Evolutionary conservation across 495 filamentous ascomycete species (phyloP).

Genomic region (Penicillium pancosmium): DNA sequence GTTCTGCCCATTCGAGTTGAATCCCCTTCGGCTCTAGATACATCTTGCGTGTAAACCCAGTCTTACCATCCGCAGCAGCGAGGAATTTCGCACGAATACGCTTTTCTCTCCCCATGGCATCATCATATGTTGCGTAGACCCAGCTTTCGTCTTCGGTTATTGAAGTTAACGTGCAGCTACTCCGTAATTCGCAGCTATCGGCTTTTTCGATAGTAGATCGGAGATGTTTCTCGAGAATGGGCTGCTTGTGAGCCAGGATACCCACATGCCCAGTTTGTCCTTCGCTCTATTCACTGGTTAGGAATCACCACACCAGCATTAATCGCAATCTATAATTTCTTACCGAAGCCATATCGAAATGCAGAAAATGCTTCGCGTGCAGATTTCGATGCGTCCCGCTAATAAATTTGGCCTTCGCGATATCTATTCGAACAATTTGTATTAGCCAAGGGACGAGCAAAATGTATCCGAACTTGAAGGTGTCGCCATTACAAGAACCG

Average conservation of each 20-base stretch:
- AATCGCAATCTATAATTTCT: neutral
- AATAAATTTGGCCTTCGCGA: conserved; percentile 32
- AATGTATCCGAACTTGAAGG: neutral
- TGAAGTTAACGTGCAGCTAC: conserved; percentile 33
- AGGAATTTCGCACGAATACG: conserved; percentile 41
- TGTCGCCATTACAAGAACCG: conserved; percentile 25
- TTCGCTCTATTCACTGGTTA: conserved; percentile 12
- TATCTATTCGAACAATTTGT: conserved; percentile 15
- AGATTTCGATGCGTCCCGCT: conserved; percentile 19
- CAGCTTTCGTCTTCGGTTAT: conserved; percentile 33
- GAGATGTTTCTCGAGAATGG: conserved; percentile 33
- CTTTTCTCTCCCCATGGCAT: conserved; percentile 25
- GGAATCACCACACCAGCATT: neutral
- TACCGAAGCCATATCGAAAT: conserved; percentile 14
- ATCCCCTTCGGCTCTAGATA: conserved; percentile 51
- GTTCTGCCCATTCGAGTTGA: conserved; percentile 38
- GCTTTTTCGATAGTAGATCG: conserved; percentile 26
- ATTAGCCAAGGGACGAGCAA: neutral
- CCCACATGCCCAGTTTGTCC: conserved; percentile 20
- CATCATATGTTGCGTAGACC: conserved; percentile 38
- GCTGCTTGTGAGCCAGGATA: conserved; percentile 16
- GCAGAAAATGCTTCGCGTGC: conserved; percentile 7
- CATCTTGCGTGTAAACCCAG: conserved; percentile 49
- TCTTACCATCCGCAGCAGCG: conserved; percentile 55
- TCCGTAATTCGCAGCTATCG: conserved; percentile 36